phyloP scores from a whole-genome alignment of 108 stramenopile genomes.

The Skeletonema tropicum region DNA sequence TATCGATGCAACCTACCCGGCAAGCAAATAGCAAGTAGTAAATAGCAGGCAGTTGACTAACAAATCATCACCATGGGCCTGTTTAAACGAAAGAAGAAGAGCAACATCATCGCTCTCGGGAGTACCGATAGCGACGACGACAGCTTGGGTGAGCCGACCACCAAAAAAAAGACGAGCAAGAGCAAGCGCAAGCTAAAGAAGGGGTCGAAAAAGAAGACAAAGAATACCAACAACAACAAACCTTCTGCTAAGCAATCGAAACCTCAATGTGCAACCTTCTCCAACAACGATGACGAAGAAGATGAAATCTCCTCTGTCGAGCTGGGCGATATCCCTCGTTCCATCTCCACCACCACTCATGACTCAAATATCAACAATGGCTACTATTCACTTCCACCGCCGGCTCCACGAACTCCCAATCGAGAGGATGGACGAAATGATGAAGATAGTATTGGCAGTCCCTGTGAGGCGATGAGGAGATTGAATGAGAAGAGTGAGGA shows the following conservation, averaged over 20 bases:
- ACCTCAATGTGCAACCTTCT: background rate
- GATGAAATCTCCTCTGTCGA: slow-evolving; percentile 7
- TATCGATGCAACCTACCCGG: no score
- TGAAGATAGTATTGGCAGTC: slow-evolving; percentile 38
- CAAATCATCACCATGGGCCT: background rate
- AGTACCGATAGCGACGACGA: background rate
- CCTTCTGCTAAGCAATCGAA: no score
- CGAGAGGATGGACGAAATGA: slow-evolving; percentile 3
- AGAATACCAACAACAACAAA: background rate
- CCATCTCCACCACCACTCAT: slow-evolving; percentile 35
- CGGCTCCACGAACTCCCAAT: slow-evolving; percentile 5
- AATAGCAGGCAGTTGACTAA: background rate
- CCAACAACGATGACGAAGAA: background rate
- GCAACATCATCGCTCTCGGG: background rate
- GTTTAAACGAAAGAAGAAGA: slow-evolving; percentile 1
- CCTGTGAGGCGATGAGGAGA: slow-evolving; percentile 10
- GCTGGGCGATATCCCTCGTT: slow-evolving; percentile 34
- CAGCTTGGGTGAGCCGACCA: background rate
- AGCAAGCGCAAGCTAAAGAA: background rate
- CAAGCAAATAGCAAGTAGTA: no score
- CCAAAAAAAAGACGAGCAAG: background rate
- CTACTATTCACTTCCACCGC: background rate
- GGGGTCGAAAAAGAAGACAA: background rate
- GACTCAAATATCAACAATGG: background rate
- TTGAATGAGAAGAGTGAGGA: background rate